These are phyloP conservation scores for Mortierella sp. DNA, from an alignment of 371 early-diverging fungal genomes.

Conservation along the genomic window DNA sequence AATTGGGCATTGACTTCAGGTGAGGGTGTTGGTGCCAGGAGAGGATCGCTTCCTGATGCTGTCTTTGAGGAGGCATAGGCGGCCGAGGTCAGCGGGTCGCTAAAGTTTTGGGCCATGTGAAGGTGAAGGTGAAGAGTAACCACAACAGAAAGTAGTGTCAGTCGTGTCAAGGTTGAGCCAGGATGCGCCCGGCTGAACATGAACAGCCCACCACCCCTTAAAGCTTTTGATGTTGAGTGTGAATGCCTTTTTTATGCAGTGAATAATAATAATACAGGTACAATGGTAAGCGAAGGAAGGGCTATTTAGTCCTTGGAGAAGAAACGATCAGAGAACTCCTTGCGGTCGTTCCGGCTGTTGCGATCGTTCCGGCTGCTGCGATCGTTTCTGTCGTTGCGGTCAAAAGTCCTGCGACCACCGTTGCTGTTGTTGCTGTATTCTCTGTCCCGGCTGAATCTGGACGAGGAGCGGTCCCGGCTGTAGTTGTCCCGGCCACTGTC, in stretches of 20 bases:
- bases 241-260: neutral
- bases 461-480: conserved; percentile 30
- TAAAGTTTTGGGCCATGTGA: conserved; percentile 49
- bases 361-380: conserved; percentile 14
- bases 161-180: too few species aligned
- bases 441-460: conserved; percentile 18
- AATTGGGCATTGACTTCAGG: neutral
- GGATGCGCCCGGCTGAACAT: neutral
- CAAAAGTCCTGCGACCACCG: neutral
- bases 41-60: conserved; percentile 28
- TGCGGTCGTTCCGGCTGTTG: conserved; percentile 4
- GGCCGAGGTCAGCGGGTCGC: conserved; percentile 52
- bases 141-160: too few species aligned
- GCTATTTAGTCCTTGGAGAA: conserved; percentile 37
- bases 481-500: conserved; percentile 23
- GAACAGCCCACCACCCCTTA: conserved; percentile 6
- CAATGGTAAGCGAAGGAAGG: neutral
- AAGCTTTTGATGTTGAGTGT: neutral
- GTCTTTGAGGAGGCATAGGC: conserved; percentile 48
- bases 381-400: conserved; percentile 18
- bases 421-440: conserved; percentile 10
- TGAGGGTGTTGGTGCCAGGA: conserved; percentile 18
- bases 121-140: too few species aligned
- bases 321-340: conserved; percentile 25
- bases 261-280: neutral